Base-by-base conservation (phyloP, 2,329 filamentous ascomycete species). In the Trichoderma sp. region DNA sequence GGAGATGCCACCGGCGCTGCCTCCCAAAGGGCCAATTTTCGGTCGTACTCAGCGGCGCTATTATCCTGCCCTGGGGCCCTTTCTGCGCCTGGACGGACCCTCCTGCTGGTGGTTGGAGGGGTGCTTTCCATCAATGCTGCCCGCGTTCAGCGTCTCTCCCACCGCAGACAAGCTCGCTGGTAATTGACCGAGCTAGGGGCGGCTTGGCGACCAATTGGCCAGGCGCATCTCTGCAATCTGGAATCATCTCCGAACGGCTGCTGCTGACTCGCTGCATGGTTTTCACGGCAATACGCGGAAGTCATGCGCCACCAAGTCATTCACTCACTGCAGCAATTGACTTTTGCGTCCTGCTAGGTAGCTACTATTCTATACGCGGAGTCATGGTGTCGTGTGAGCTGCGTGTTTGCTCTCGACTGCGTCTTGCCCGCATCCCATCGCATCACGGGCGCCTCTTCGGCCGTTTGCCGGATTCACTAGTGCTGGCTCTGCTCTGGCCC, bases 11-110 rank as follows among this genome's bases (percentile, higher is more conserved):
- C 66, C 68, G 68, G 71, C 71, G 60, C 66, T 55, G 59, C 61
- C 49, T 70, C 70, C 72, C 69, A 72, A 77, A 76, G 75, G 76
- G 75, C 70, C 71, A 72, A 76, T 76, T 74, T 76, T 78, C 77
- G 77, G 77, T 76, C 73, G 73, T 78, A 78, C 75, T 78, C 73
- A 69, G 71, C 68, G 55, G 69, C 76, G 74, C 76, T 75, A 76
- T 72, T 68, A 70, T 72, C 71, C 11, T 59, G 32, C 28, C 56
- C 56, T 39, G 32, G 56, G 55, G 32, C 24, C 51, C 49, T 55
- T 64, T 55, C 55, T 37, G 18, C 16, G 49, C 55, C 49, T 24
- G 51, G 34, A 65, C 56, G 58, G 58, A 49, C 39, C 43, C 58
- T 21, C 51, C 34, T 63, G 18, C 26, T 24, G 39, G 63, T 43